These are phyloP conservation scores for Rhodotorula taiwanensis DNA, from an alignment of 768 basidiomycete species.

Conservation along the genomic window DNA sequence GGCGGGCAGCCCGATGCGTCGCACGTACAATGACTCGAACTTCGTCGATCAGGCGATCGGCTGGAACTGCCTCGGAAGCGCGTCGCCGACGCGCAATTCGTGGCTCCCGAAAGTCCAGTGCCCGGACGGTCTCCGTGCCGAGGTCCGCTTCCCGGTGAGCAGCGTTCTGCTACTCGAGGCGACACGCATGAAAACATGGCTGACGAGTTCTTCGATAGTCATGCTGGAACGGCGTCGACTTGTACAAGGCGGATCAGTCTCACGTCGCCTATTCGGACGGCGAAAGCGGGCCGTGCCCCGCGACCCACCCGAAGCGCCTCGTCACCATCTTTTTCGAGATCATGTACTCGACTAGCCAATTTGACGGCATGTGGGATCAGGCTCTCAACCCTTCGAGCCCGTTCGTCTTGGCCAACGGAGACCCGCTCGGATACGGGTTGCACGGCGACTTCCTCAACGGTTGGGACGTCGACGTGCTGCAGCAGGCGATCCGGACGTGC, in stretches of 20 bases:
- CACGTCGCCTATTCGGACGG: conserved; percentile 46
- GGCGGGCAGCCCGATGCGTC: conserved; percentile 44
- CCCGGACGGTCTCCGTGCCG: conserved; percentile 45
- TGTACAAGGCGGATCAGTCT: conserved; percentile 44
- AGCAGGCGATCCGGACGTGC: conserved; percentile 50
- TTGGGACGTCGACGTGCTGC: conserved; percentile 56
- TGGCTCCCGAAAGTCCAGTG: conserved; percentile 39
- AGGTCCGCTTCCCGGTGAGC: conserved; percentile 48
- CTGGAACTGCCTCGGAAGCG: conserved; percentile 28
- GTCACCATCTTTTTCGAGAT: conserved; percentile 40
- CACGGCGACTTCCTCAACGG: conserved; percentile 56
- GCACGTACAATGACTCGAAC: conserved; percentile 41
- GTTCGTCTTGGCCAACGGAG: conserved; percentile 58
- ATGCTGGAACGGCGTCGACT: conserved; percentile 47
- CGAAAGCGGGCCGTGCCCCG: conserved; percentile 28
- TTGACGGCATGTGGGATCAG: conserved; percentile 39
- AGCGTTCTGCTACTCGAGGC: no score
- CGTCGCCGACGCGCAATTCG: conserved; percentile 4
- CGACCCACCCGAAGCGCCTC: conserved; percentile 20
- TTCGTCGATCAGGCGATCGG: conserved; percentile 43
- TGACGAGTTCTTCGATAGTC: not conserved
- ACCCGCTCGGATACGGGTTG: conserved; percentile 59
- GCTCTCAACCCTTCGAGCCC: conserved; percentile 53
- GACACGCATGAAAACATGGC: no score
- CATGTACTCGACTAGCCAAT: conserved; percentile 49